Evolutionary conservation across 495 filamentous ascomycete species (phyloP).

Genomic region (Patellaria atrata): DNA sequence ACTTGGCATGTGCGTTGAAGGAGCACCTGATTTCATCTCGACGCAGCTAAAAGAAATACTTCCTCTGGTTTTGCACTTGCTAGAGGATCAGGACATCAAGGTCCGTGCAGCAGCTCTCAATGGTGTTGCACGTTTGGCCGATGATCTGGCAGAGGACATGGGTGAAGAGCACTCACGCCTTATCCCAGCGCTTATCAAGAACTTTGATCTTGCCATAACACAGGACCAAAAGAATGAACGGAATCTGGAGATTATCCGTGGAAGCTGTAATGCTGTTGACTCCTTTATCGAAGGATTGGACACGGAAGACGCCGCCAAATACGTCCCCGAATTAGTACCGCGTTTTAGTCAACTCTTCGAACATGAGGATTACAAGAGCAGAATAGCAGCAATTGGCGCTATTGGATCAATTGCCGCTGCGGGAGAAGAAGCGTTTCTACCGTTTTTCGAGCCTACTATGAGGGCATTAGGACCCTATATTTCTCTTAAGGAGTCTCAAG

Average conservation of each 20-base stretch:
- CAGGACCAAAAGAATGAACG: conserved; percentile 41
- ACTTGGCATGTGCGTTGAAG: conserved; percentile 87
- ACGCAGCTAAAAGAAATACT: conserved; percentile 78
- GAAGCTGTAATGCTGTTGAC: conserved; percentile 81
- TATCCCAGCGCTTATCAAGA: conserved; percentile 71
- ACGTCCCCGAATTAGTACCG: conserved; percentile 68
- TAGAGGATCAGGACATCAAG: conserved; percentile 65
- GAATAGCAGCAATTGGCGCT: conserved; percentile 74
- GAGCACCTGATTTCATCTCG: conserved; percentile 88
- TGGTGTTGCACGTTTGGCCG: conserved; percentile 73
- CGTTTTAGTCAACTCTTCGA: conserved; percentile 68
- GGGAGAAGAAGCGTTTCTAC: conserved; percentile 65
- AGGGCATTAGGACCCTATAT: conserved; percentile 69
- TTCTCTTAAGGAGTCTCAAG: conserved; percentile 70
- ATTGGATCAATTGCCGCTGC: conserved; percentile 80
- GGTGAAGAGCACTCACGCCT: conserved; percentile 66
- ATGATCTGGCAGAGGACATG: conserved; percentile 83
- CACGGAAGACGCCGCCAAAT: conserved; percentile 60
- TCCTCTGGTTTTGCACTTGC: conserved; percentile 68
- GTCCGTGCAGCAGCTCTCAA: conserved; percentile 80
- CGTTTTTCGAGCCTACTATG: conserved; percentile 85
- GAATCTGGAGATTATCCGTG: conserved; percentile 71
- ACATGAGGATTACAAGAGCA: conserved; percentile 77
- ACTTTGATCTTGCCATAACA: conserved; percentile 62
- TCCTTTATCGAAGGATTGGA: conserved; percentile 84